Evolutionary conservation across 345 rosid genomes (phyloP), one percentile per base, ranked within the genome.

Genomic region (Aquilaria yunnanensis): DNA sequence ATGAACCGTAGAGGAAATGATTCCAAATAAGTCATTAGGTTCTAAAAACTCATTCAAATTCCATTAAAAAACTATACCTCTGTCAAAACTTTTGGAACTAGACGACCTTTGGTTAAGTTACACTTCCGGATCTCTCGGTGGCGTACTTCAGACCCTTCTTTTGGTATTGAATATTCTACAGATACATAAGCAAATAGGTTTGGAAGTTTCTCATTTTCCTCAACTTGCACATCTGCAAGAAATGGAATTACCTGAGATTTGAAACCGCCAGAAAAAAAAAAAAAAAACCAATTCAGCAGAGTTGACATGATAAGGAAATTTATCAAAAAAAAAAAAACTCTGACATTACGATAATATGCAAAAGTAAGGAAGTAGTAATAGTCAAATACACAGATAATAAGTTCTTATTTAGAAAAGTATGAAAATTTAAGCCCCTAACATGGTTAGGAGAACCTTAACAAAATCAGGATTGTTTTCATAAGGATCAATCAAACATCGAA

Each of bases 231-330:
- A 45, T 68, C 60, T 43, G 85, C 69, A 7, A 90, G 60, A 61
- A 85, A 82, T 4, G 99, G 99, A 70, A 94, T 88, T 61, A 87
- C 96, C 99, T 94, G 83, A 16, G 57, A 70, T 51, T 37, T 7
- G 45, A 61, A 61, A 16, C 23, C 23, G 23, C 23, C 0, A 16
- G 23, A 16, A 16, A 16, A 66, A 1, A 71, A 68, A 12, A 67
- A 1, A 55, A 47, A 61, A 47, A 72, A 13, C 51, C 52, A 9
- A 11, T 33, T n/a, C 37, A 43, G 37, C 16, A 34, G 58, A 2
- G 12, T 6, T 50, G 47, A 2, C 46, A 58, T 53, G 9, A 14
- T 34, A 34, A 34, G 41, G 30, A 45, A 32, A 41, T 13, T 47
- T 41, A 32, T 61, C n/a, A 62, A 13, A 0, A 16, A 34, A 10